Evolutionary conservation across 345 rosid species (phyloP).

Genomic region (Hevea brasiliensis): DNA sequence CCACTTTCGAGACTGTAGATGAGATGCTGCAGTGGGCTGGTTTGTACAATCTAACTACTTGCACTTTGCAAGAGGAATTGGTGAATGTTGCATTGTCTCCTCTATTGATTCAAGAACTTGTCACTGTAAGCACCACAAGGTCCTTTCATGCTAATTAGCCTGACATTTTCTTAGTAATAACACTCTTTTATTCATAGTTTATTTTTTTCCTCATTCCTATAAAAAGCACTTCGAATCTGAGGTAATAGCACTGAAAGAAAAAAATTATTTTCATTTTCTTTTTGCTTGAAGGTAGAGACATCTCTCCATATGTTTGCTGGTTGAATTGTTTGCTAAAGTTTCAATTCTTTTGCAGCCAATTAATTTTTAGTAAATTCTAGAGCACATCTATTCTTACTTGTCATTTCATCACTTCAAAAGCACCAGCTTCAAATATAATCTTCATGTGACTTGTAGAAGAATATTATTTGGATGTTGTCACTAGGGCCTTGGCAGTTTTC

Average conservation of each 20-base stretch:
- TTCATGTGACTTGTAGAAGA: too few relatives aligned
- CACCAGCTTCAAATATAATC: too few relatives aligned
- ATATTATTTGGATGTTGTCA: too few relatives aligned
- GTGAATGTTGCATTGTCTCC: slow-evolving; percentile 49
- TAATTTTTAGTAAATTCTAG: neutral
- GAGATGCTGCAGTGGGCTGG: slow-evolving; percentile 91
- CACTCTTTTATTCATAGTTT: too few relatives aligned
- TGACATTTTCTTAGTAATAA: too few relatives aligned
- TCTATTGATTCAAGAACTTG: slow-evolving; percentile 58
- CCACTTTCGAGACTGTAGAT: slow-evolving; percentile 72
- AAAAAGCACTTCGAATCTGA: too few relatives aligned
- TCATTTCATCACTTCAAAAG: too few relatives aligned
- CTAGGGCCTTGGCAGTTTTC: too few relatives aligned
- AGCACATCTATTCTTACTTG: neutral
- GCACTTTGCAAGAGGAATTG: slow-evolving; percentile 59
- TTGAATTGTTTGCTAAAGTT: neutral
- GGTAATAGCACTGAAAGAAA: too few relatives aligned
- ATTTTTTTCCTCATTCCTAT: too few relatives aligned
- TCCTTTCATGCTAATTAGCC: neutral
- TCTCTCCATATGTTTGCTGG: too few relatives aligned
- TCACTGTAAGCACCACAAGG: slow-evolving; percentile 52
- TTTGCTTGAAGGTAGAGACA: neutral
- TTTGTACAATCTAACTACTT: slow-evolving; percentile 66
- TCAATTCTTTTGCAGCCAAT: neutral
- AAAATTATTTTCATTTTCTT: neutral